Evolutionary conservation across 805 yeast genomes (phyloP).

Genomic region (Metschnikowia drakensbergensis): DNA sequence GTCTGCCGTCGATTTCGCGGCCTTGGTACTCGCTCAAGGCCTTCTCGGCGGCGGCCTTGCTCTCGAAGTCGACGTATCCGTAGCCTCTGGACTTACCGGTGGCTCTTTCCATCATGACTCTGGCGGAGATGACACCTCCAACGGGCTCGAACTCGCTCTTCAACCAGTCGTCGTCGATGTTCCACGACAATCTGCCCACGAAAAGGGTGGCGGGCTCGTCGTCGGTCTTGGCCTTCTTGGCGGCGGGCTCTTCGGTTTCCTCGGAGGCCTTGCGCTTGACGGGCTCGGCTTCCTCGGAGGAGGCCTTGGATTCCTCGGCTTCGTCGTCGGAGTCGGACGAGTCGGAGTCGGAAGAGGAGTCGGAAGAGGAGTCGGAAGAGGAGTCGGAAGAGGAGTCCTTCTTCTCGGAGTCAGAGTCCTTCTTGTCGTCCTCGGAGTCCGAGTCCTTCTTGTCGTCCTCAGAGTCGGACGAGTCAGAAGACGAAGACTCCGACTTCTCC

Average conservation of each 20-base stretch:
- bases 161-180: slow-evolving; percentile 93
- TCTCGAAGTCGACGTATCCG: slow-evolving; percentile 93
- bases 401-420: slow-evolving; percentile 23
- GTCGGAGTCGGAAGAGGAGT: slow-evolving; percentile 29
- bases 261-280: slow-evolving; percentile 30
- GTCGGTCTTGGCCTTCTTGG: slow-evolving; percentile 53
- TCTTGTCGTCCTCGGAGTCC: slow-evolving; percentile 6
- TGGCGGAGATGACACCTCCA: slow-evolving; percentile 83
- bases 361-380: slow-evolving; percentile 18
- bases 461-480: slow-evolving; percentile 15
- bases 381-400: slow-evolving; percentile 13
- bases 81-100: slow-evolving; percentile 94
- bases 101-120: slow-evolving; percentile 91
- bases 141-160: slow-evolving; percentile 73
- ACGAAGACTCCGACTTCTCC: no score
- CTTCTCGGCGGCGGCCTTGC: slow-evolving; percentile 73
- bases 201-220: slow-evolving; percentile 84
- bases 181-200: slow-evolving; percentile 97
- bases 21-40: slow-evolving; percentile 86
- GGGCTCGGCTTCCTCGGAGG: slow-evolving; percentile 34
- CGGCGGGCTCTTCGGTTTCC: slow-evolving; percentile 25
- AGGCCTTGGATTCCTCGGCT: slow-evolving; percentile 34
- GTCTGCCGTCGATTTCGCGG: slow-evolving; percentile 94
- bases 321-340: slow-evolving; percentile 27
- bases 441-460: slow-evolving; percentile 21